Base-by-base conservation (phyloP, 1,139 yeast species). In the Magnusiomyces fungicola region DNA sequence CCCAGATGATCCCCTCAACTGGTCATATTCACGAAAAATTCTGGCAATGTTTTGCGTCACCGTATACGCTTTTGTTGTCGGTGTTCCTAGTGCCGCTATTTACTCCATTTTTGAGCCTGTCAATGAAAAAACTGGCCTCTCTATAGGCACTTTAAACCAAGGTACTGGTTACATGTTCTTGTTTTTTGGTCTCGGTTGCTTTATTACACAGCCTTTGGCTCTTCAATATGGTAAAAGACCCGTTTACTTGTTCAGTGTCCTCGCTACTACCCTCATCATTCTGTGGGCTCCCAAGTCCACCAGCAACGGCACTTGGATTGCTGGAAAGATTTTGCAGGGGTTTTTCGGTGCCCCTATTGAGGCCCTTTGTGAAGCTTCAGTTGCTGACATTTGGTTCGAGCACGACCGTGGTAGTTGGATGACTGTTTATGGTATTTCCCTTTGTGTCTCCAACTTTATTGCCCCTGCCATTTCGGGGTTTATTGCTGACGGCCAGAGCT, bases 391-490 rank as follows among this genome's bases (percentile, higher is more conserved):
- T 29, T 85, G 78, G 60, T 85, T 78, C 67, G 85, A 81, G 58
- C 94, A 85, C 64, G 90, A 85, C 61, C 69, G 86, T 47, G 90
- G 94, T 40, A 73, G 82, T 19, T 83, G 80, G 22, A 73, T 85
- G 67, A 85, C 92, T 0, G 72, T 81, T n/a, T 85, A 85, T 68
- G 83, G 84, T 58, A 64, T 84, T 67, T 81, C 86, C 25, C 81
- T 89, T 2, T 79, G 89, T n/a, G 77, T 81, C 19, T 92, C 92
- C 47, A 80, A 90, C 6, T 85, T 81, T 60, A 68, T 85, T 56
- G 90, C 92, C 3, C 94, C 94, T 1, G 70, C 85, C 55, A 75
- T 83, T 56, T 90, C 90, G 29, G 87, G 87, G 29, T 78, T 81
- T 57, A 81, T 85, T 57, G 72, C 80, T 16, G 70, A 76, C 46